Conservation (phyloP, 805 yeast species). For the Zygosaccharomyces bisporus region DNA sequence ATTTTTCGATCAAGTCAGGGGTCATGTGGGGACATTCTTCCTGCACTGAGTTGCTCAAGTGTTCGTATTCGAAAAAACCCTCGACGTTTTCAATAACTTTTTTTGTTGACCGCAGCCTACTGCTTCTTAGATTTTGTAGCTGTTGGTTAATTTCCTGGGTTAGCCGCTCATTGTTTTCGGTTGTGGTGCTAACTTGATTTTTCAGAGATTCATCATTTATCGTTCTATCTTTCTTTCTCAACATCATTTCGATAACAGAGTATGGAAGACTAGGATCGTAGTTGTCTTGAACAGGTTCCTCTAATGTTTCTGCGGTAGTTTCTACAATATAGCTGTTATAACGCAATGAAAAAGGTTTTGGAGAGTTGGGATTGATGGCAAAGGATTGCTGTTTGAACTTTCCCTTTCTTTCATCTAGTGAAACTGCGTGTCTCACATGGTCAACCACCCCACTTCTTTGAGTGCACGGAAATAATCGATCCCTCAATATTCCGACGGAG, state of each 20-base stretch:
- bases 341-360: slow-evolving; percentile 26
- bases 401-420: slow-evolving; percentile 63
- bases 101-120: slow-evolving; percentile 1
- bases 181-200: too few relatives aligned
- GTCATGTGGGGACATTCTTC: too few relatives aligned
- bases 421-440: slow-evolving; percentile 64
- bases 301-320: slow-evolving; percentile 5
- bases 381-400: slow-evolving; percentile 58
- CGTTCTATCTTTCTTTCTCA: not conserved
- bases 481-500: slow-evolving; percentile 59
- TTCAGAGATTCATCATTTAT: not conserved
- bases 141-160: slow-evolving; percentile 5
- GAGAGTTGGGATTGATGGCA: slow-evolving; percentile 41
- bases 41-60: slow-evolving; percentile 3
- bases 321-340: slow-evolving; percentile 12
- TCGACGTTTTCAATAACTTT: slow-evolving; percentile 10
- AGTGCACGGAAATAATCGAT: slow-evolving; percentile 55
- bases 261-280: not conserved
- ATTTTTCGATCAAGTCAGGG: slow-evolving; percentile 43
- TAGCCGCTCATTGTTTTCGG: slow-evolving; percentile 6
- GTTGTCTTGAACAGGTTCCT: slow-evolving; percentile 1
- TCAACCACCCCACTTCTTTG: slow-evolving; percentile 48
- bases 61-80: slow-evolving; percentile 10
- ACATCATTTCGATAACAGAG: slow-evolving; percentile 4
- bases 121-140: slow-evolving; percentile 5